These are phyloP conservation scores for Beauveria varroae DNA, from an alignment of 2,329 filamentous ascomycete species.

Conservation along the genomic window DNA sequence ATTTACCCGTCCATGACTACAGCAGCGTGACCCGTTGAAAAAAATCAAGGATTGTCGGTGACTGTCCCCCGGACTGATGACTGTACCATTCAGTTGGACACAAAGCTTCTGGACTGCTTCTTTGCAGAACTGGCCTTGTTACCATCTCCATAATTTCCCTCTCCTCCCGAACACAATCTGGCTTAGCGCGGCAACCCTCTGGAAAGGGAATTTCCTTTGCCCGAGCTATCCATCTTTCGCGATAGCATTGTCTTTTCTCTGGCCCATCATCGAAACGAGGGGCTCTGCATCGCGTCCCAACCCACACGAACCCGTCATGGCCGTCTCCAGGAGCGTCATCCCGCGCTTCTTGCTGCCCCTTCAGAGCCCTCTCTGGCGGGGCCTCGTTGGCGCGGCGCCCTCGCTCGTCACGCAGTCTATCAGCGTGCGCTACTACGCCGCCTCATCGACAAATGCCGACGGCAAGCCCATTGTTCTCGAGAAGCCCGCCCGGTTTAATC, in stretches of 20 bases:
- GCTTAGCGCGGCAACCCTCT: neutral
- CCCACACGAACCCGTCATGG: slow-evolving; percentile 25
- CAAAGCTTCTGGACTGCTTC: neutral
- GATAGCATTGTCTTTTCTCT: neutral
- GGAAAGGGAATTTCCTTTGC: slow-evolving; percentile 10
- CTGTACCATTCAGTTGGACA: no score
- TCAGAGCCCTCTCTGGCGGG: slow-evolving; percentile 48
- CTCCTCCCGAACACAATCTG: neutral
- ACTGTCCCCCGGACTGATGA: no score
- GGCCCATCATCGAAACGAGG: neutral
- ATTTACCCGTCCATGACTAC: neutral
- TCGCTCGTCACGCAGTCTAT: slow-evolving; percentile 29
- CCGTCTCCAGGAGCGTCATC: slow-evolving; percentile 45
- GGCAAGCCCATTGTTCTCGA: slow-evolving; percentile 62
- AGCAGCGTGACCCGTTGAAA: neutral
- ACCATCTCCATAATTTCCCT: neutral
- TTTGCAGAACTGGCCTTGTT: slow-evolving; percentile 1
- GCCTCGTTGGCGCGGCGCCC: slow-evolving; percentile 13
- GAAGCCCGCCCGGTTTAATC: slow-evolving; percentile 83
- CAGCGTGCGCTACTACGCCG: slow-evolving; percentile 23
- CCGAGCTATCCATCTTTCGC: neutral
- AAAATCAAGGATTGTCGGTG: neutral
- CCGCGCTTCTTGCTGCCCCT: slow-evolving; percentile 63
- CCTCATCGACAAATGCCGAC: neutral
- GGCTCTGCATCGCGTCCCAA: neutral